Base-by-base conservation (phyloP, 345 rosid species). In the Pugionium cornutum region DNA sequence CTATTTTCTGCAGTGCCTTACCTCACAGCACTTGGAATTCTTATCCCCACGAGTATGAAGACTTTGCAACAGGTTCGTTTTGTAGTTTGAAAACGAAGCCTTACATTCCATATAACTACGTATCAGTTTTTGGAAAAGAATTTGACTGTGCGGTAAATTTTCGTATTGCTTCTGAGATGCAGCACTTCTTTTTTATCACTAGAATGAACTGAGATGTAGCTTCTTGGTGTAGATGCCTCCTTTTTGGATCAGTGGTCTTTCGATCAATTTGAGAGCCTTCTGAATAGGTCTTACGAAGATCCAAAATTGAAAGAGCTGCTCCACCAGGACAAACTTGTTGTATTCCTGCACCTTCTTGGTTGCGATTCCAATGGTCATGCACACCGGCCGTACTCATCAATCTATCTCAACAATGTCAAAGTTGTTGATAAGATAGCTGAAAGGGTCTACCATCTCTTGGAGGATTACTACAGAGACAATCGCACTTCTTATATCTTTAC, bases 341-440 rank as follows among this genome's bases (percentile, higher is more conserved):
- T 92, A 42, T 92, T 89, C 80, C 83, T 92, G 51, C 98, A 92
- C 75, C 82, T 92, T 62, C 98, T 92, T 80, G 98, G 98, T 55
- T 92, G 98, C 73, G 98, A 92, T 79, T 92, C 96, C 37, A 92
- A 92, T 77, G 98, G 98, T 32, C 98, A 92, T 74, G 98, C 98
- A 10, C 96, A 92, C 76, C 89, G 98, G 30, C 98, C 98, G 53
- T 92, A 57, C 75, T 92, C 96, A 26, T 84, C 96, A 46, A 89
- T 87, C 75, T 92, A 92, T 79, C 95, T 92, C 74, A 92, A 89
- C 70, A 92, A 92, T 75, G 96, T 89, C 57, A 92, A 84, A 85
- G 95, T 92, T 57, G 98, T 92, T 51, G 97, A 92, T 78, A 81
- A 68, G 69, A 83, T 92, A 68, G 98, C 98, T 25, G 64, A 82